Base-by-base conservation (phyloP, 805 yeast genomes). In the Ogataea degrootiae region DNA sequence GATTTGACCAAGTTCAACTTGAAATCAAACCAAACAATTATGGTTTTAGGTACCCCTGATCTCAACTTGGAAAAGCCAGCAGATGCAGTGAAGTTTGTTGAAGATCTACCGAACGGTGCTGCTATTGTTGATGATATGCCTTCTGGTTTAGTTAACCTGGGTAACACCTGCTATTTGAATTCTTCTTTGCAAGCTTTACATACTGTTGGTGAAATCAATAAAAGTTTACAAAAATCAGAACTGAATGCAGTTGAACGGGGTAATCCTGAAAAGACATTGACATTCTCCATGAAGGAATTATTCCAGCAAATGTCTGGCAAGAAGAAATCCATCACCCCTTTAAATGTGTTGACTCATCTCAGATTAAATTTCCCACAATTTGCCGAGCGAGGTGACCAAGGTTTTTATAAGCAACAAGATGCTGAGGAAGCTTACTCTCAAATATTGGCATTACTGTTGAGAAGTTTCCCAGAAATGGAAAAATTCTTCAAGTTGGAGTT, bases 381-480 rank as follows among this genome's bases (percentile, higher is more conserved):
- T 67, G 87, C 85, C 39, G 97, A 92, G 63, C 79, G 81, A 50
- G 85, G 80, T 51, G 69, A 71, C 29, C 71, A 73, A 43, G 97
- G 97, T 1, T 69, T 76, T 47, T 86, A 77, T 62, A 90, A 88
- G 67, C 99, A 94, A 70, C 99, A 94, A 69, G 99, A 94, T 71
- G 99, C 99, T 0, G 99, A 94, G 70, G 99, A 94, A 65, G 86
- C 92, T 16, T 90, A 82, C 69, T 84, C 97, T 7, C 92, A 86
- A 64, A 75, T 94, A 43, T 68, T 91, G 52, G 69, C 72, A 34
- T 68, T 75, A 33, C 65, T 88, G 50, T 65, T 75, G 35, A 59
- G 66, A 21, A 75, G 73, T 12, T 74, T 76, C 48, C 76, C 78
- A 23, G 75, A 79, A 19, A 65, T 81, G 36, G 79, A 80, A 44